Percentiles rank a stretch among this genome's conserved stretches.
Evolutionary conservation across 129 eudicot species (phyloP).

Genomic region (Helianthus tuberosus): DNA sequence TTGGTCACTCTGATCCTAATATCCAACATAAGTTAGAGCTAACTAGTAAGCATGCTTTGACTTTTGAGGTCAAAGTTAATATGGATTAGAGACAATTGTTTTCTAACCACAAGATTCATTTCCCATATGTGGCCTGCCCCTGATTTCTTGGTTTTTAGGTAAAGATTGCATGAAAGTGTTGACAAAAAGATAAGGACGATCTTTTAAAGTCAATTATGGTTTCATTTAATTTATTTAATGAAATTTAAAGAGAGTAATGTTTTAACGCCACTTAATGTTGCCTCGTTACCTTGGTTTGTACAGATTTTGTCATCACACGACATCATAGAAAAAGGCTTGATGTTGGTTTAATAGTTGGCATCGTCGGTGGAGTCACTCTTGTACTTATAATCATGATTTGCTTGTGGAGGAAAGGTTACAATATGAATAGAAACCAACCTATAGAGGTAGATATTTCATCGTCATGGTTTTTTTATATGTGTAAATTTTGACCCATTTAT

Average conservation of each 20-base stretch:
- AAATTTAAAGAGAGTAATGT: slow-evolving; percentile 13
- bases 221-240: background rate
- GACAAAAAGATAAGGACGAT: background rate
- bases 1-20: background rate
- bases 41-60: slow-evolving; percentile 19
- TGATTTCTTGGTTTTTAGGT: background rate
- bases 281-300: slow-evolving; percentile 20
- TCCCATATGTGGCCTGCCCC: background rate
- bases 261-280: background rate
- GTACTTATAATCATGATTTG: slow-evolving; percentile 40
- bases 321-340: slow-evolving; percentile 45
- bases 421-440: slow-evolving; percentile 47
- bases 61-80: slow-evolving; percentile 20
- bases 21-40: background rate
- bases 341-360: slow-evolving; percentile 33
- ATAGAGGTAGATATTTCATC: slow-evolving; percentile 52
- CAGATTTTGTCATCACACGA: slow-evolving; percentile 43
- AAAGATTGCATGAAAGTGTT: background rate
- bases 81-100: background rate
- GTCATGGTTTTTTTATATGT: background rate
- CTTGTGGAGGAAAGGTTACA: slow-evolving; percentile 59
- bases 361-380: slow-evolving; percentile 39
- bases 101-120: background rate
- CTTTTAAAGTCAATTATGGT: background rate
- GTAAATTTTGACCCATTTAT: background rate